Evolutionary conservation across 2,329 filamentous ascomycete species (phyloP).

Genomic region (Thielaviopsis ethacetica): DNA sequence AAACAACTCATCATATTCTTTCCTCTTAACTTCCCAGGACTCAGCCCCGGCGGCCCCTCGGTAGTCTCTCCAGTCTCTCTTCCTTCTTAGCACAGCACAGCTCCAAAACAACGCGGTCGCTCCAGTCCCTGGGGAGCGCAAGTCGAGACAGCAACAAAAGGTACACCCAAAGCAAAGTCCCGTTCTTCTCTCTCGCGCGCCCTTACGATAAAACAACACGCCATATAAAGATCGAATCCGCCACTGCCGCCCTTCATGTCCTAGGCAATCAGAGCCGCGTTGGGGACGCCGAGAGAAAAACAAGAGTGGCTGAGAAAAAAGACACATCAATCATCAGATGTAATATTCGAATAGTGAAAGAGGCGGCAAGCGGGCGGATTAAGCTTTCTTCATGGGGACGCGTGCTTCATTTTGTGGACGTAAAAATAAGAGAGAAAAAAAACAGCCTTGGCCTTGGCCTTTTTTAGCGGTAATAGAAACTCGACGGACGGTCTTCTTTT

Average conservation of each 20-base stretch:
- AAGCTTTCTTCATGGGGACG: background rate
- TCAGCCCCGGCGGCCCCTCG: background rate
- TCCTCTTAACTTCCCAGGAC: background rate
- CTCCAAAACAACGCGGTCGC: background rate
- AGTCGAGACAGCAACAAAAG: background rate
- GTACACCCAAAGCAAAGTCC: background rate
- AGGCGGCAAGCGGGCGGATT: background rate
- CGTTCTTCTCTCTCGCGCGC: background rate
- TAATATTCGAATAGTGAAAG: background rate
- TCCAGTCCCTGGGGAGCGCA: background rate
- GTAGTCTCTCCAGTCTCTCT: background rate
- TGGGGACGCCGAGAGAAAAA: conserved; percentile 1
- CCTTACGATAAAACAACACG: background rate
- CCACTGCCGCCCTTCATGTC: background rate
- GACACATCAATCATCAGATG: background rate
- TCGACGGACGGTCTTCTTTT: background rate
- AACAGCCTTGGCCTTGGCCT: background rate
- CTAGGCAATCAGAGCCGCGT: background rate
- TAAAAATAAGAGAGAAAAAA: background rate
- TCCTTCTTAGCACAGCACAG: background rate
- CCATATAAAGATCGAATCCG: background rate
- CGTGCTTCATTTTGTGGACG: background rate
- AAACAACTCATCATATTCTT: conserved; percentile 9
- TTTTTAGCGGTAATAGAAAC: background rate
- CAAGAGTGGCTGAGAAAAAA: background rate